phyloP scores from a whole-genome alignment of 106 monocot genomes.

The Apostasia ramifera region DNA sequence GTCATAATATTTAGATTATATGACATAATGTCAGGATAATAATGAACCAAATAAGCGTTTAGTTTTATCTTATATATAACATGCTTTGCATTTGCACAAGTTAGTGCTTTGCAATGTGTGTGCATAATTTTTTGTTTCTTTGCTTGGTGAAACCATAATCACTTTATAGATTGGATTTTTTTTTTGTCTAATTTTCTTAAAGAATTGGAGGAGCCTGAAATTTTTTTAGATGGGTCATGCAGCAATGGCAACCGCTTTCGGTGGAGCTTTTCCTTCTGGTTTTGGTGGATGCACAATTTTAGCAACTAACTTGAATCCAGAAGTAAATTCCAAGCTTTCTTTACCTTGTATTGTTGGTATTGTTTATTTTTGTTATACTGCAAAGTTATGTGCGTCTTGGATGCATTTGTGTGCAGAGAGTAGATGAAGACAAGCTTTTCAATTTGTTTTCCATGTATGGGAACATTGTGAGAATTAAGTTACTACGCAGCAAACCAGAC shows the following conservation, averaged over 20 bases:
- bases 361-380: not conserved
- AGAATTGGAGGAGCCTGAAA: constrained; percentile 7
- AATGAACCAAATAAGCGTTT: too few species aligned
- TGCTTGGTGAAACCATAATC: not conserved
- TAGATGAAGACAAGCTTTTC: constrained; percentile 59
- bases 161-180: not conserved
- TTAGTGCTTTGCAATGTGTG: too few species aligned
- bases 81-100: too few species aligned
- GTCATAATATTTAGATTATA: too few species aligned
- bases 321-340: constrained; percentile 35
- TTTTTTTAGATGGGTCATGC: constrained; percentile 57
- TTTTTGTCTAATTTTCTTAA: too few species aligned
- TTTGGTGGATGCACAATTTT: constrained; percentile 77
- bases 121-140: too few species aligned
- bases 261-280: constrained; percentile 70
- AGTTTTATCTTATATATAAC: too few species aligned
- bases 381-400: not conserved
- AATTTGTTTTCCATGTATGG: constrained; percentile 59
- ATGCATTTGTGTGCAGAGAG: constrained; percentile 20
- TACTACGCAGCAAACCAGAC: constrained; percentile 58
- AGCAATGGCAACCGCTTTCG: constrained; percentile 58
- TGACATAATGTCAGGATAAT: too few species aligned
- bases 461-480: constrained; percentile 49
- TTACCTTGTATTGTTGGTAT: not conserved
- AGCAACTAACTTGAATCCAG: constrained; percentile 73